Base-by-base conservation (phyloP, 176 grass and related monocot genomes). In the Aegilops speltoides region DNA sequence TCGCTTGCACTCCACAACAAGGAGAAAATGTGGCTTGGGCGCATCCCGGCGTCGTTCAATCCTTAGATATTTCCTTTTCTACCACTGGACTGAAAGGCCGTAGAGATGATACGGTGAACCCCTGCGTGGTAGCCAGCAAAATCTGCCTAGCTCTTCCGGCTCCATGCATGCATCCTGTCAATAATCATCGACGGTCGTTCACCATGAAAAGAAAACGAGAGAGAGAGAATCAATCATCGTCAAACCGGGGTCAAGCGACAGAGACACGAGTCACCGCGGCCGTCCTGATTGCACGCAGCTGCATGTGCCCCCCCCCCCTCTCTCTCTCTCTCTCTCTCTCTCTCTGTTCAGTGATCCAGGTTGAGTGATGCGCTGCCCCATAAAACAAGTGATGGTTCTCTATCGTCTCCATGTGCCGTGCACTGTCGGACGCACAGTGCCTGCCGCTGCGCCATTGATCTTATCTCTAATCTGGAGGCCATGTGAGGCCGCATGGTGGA, bases 1-100 rank as follows among this genome's bases (percentile, higher is more conserved):
- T 67, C 61, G 60, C 61, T 82, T 83, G 73, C 80, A 83, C 79
- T 77, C 48, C 69, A 50, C 64, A 61, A 0, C 79, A 41, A 52
- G 40, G 14, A 41, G 68, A 22, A 8, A 2, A 6, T 52, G 15
- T 52, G 54, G 17, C 41, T 10, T 48, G 41, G 24, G 1, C 71
- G 38, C 23, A 74, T 26, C 38, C 23, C 43, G 10, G 3, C 41
- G 2, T 14, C 23, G 40, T 52, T 10, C 31, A 75, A 19, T 75
- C 41, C 14, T 31, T 0, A 0, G 43, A 50, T 75, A 23, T 28
- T 74, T 26, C 12, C 40, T 43, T 0, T 38, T 7, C 40, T 23
- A 1, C 7, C 50, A 5, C 38, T 2, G 38, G 8, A 2, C 10
- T 40, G 38, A 3, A 12, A 72, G 36, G 15, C 22, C 8, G 12